phyloP scores from a whole-genome alignment of 345 rosid species.

The Hypericum androsaemum region DNA sequence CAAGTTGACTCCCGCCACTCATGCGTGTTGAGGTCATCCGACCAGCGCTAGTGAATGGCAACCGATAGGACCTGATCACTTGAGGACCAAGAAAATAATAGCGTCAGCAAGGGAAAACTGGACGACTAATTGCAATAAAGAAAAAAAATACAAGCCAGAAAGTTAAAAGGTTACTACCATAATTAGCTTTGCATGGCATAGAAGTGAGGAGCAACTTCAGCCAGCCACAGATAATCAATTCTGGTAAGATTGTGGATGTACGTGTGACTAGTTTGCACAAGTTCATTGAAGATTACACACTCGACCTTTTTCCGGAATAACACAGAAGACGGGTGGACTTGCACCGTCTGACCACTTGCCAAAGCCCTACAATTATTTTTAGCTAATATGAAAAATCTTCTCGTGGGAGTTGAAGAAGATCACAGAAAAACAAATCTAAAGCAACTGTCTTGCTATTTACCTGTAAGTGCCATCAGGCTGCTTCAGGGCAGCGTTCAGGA shows the following conservation, averaged over 20 bases:
- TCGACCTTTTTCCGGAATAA: constrained; percentile 58
- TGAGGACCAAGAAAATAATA: too few species aligned
- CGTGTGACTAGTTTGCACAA: constrained; percentile 67
- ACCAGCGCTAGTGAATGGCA: too few species aligned
- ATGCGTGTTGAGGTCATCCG: too few species aligned
- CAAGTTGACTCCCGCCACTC: too few species aligned
- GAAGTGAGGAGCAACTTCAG: constrained; percentile 83
- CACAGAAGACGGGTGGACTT: constrained; percentile 84
- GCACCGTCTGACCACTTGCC: constrained; percentile 74
- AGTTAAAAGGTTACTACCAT: constrained; percentile 7
- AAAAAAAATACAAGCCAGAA: too few species aligned
- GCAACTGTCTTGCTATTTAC: constrained; percentile 20
- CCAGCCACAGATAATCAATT: constrained; percentile 73
- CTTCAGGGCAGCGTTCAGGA: constrained; percentile 85
- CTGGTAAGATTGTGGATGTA: constrained; percentile 66
- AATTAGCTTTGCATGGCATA: constrained; percentile 41
- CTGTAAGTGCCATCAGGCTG: constrained; percentile 84
- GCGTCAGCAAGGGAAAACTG: too few species aligned
- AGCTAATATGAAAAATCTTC: constrained; percentile 4
- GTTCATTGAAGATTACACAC: constrained; percentile 74
- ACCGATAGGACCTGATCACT: too few species aligned
- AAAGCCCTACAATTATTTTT: constrained; percentile 55
- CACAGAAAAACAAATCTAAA: not conserved
- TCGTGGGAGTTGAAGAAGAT: constrained; percentile 1
- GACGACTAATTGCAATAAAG: too few species aligned